Evolutionary conservation across 306 rosid genomes (phyloP), one percentile per base, ranked within the genome.

Genomic region (Trichosanthes truncata): DNA sequence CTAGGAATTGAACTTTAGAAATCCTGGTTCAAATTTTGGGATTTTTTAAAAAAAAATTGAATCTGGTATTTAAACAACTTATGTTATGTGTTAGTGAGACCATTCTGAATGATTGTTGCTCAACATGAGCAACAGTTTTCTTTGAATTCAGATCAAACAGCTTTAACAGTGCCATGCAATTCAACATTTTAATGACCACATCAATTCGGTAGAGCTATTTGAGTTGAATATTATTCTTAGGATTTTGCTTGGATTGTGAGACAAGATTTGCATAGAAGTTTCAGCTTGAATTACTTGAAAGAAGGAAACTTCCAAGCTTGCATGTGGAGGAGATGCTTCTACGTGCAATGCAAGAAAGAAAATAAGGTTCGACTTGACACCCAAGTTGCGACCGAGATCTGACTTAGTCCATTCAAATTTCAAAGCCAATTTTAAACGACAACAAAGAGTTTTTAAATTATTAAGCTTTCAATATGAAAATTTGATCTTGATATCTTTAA

Each of bases 1-100:
- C 97, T 36, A 90, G 99, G 89, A 93, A 89, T 60, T 93, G 82
- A 41, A 80, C 41, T 56, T 15, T 10, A 17, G 23, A 33, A 15
- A 49, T 66, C 36, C 78, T 26, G 20, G 31, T 52, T 12, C 62
- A 31, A 45, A 6, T 67, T 33, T 49, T 23, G 65, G 20, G 25
- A 35, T n/a, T 29, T 29, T 29, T 29, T 29, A 1, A 1, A 1
- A 1, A 1, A 29, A 29, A 29, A 29, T 29, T 29, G 21, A 41
- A 25, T 77, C 52, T 73, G 41, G 36, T 9, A 46, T 87, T 75
- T 51, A 51, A 55, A 43, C 69, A 23, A 43, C 81, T 83, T 60
- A 52, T 55, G 65, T 55, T 73, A 63, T 78, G 77, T 84, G 80
- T 78, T 60, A 78, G 55, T 69, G 79, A 29, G 33, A 78, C 74